Evolutionary conservation across 768 basidiomycete genomes (phyloP), one percentile per base, ranked within the genome.

Genomic region (Phlebiopsis gigantea): DNA sequence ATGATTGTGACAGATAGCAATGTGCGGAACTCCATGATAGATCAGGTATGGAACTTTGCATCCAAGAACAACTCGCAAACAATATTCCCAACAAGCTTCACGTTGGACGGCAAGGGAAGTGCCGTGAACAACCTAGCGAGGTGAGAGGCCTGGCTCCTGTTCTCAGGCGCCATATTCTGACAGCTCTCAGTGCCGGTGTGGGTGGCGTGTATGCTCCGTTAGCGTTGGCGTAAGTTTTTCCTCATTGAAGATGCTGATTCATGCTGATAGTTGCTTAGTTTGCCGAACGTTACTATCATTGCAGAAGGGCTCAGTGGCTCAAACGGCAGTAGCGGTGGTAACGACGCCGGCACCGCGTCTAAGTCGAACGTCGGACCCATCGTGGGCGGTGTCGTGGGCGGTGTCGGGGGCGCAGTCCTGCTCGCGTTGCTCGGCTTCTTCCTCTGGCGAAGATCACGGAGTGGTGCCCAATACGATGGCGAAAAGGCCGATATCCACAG

Each of bases 151-250:
- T 19, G 4, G 10, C 9, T 46, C n/a, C 56, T 46, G 34, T 39
- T 17, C 12, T 12, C 17, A 17, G 3, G 34, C 34, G 55, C 51
- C 24, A 59, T n/a, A 14, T 24, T 21, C 46, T 44, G 55, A 46
- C 5, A 6, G 52, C 26, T 4, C 49, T 14, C 22, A 66, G 65
- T 46, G 63, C 65, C 17, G 64, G 60, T 5, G 59, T 61, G 10
- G 65, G 65, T 30, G 65, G 58, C 9, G 53, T 66, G 52, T 66
- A 58, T 53, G 65, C 65, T 5, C 63, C 60, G 21, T 46, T 66
- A 10, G 64, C 65, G 21, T 45, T 62, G n/a, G 60, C 39, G 65
- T 66, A 28, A 47, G 65, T 56, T 7, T 28, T 31, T 19, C 15
- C 1, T 39, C 2, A 25, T 19, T 10, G n/a, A 46, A 21, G 55